Evolutionary conservation across 2,329 filamentous ascomycete species (phyloP).

Genomic region (Penicillium vulpinum): DNA sequence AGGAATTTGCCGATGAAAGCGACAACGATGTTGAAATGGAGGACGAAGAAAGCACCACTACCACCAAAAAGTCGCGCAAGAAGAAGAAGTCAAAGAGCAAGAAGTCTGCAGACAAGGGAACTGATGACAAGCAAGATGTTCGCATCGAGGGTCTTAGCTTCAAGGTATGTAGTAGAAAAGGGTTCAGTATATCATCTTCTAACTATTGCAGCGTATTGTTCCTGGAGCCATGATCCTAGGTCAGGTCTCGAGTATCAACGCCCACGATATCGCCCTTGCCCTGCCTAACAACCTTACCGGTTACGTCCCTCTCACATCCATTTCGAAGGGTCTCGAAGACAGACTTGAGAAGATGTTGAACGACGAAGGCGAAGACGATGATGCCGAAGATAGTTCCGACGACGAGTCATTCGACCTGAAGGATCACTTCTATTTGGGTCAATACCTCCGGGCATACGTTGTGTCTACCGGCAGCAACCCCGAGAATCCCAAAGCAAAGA

Average conservation of each 20-base stretch:
- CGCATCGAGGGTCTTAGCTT: slow-evolving; percentile 86
- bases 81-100: slow-evolving; percentile 46
- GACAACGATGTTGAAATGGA: slow-evolving; percentile 56
- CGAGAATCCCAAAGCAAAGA: slow-evolving; percentile 56
- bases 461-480: slow-evolving; percentile 68
- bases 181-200: slow-evolving; percentile 26
- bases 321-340: slow-evolving; percentile 76
- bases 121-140: slow-evolving; percentile 54
- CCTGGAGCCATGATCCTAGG: slow-evolving; percentile 86
- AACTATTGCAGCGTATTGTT: slow-evolving; percentile 66
- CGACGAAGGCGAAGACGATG: slow-evolving; percentile 59
- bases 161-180: slow-evolving; percentile 60
- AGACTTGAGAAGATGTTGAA: slow-evolving; percentile 69
- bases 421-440: slow-evolving; percentile 74
- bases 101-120: slow-evolving; percentile 54
- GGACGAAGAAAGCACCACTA: slow-evolving; percentile 40
- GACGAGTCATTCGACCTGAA: slow-evolving; percentile 69
- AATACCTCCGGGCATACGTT: slow-evolving; percentile 85
- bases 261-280: slow-evolving; percentile 74
- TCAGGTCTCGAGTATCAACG: slow-evolving; percentile 77
- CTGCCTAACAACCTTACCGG: slow-evolving; percentile 92
- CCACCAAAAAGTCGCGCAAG: slow-evolving; percentile 43
- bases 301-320: slow-evolving; percentile 85
- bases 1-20: slow-evolving; percentile 62
- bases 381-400: slow-evolving; percentile 51